Evolutionary conservation across 176 grass and related monocot genomes (phyloP).

Genomic region (Oryza glumipatula): DNA sequence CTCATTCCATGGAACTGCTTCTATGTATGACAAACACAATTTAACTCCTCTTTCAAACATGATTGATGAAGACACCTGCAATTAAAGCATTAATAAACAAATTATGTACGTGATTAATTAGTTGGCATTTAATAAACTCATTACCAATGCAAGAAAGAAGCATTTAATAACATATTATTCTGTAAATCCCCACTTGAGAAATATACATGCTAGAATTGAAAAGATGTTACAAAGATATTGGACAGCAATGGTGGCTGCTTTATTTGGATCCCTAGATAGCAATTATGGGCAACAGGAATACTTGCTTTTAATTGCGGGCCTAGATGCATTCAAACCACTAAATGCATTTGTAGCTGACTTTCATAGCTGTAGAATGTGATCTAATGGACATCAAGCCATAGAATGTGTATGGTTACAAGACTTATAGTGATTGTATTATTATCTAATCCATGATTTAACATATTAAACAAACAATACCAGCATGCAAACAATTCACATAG

Average conservation of each 20-base stretch:
- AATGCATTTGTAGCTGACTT: background rate
- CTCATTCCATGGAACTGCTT: constrained; percentile 80
- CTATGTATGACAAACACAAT: constrained; percentile 72
- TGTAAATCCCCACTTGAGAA: background rate
- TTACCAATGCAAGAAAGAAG: background rate
- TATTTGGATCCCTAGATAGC: background rate
- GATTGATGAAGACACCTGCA: constrained; percentile 70
- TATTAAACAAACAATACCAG: background rate
- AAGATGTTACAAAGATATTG: background rate
- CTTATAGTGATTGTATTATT: background rate
- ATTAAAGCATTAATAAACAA: background rate
- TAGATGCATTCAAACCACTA: constrained; percentile 12
- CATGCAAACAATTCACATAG: background rate
- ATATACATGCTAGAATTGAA: background rate
- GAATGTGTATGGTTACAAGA: background rate
- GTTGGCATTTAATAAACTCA: background rate
- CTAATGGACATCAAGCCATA: background rate
- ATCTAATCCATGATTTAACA: background rate
- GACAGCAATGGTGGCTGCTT: background rate
- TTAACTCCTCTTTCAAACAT: constrained; percentile 65
- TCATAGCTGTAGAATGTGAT: background rate
- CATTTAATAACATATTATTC: background rate
- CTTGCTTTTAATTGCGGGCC: background rate
- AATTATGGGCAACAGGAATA: background rate
- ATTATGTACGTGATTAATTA: background rate